phyloP scores from a whole-genome alignment of 177 flowering plant genomes.

The Vitis hybrid region DNA sequence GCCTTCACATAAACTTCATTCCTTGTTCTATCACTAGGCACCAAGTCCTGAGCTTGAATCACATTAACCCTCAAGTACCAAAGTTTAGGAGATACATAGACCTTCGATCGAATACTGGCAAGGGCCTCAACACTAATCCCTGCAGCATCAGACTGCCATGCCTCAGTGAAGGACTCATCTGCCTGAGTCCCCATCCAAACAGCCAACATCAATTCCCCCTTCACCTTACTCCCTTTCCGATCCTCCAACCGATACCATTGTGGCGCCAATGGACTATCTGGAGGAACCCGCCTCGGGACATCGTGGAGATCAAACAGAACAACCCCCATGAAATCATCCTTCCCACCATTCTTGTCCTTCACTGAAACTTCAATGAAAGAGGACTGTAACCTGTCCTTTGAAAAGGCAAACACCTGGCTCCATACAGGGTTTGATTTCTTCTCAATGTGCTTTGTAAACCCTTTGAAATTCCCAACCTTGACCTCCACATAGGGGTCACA shows the following conservation, averaged over 20 bases:
- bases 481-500: conserved; percentile 8
- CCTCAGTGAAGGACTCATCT: conserved; percentile 3
- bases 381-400: neutral
- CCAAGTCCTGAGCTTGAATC: conserved; percentile 13
- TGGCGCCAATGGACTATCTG: neutral
- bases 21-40: neutral
- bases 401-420: conserved; percentile 4
- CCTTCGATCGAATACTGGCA: conserved; percentile 1
- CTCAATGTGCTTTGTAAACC: conserved; percentile 1
- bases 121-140: neutral
- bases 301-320: neutral
- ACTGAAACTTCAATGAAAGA: neutral
- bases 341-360: neutral
- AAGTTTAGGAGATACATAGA: conserved; percentile 8
- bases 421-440: conserved; percentile 4
- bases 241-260: too few relatives aligned
- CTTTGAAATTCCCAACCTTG: conserved; percentile 1
- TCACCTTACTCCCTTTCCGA: too few relatives aligned
- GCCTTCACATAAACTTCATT: neutral
- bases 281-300: neutral
- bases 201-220: conserved; percentile 8
- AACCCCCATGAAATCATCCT: neutral
- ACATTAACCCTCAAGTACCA: conserved; percentile 4
- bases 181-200: conserved; percentile 11
- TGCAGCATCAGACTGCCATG: conserved; percentile 6